Base-by-base conservation (phyloP, 2,329 filamentous ascomycete species). In the Septoria petroselini region DNA sequence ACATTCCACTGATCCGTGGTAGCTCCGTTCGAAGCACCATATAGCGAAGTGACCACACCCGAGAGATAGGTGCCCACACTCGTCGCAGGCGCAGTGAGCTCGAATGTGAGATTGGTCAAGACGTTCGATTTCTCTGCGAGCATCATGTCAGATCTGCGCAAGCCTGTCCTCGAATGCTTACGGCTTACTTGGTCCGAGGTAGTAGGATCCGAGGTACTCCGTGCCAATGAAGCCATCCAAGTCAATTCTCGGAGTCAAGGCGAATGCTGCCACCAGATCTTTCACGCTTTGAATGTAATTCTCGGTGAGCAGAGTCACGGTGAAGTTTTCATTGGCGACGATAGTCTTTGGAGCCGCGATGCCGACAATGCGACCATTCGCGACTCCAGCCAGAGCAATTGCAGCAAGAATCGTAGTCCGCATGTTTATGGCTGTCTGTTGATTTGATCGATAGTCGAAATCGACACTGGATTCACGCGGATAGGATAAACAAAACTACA, bases 251-350 rank as follows among this genome's bases (percentile, higher is more conserved):
- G 51, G 44, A 2, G 43, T 43, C 15, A 57, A 41, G 12, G 47
- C 50, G 25, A 57, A 57, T 8, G 54, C 43, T 3, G 41, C 51
- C 3, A 49, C 46, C 18, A 57, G 49, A 39, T 57, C 54, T 27
- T 50, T 45, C 43, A 57, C 51, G 18, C 27, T 44, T 37, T 57
- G 51, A n/a, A 54, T 57, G 44, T 57, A 54, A 41, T 57, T 49
- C 37, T 54, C 51, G 7, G 51, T 57, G 47, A 54, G 41, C 12
- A 57, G 23, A 31, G 54, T 54, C 7, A 57, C 37, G 1, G 42
- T 45, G 27, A 57, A 48, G 29, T 40, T 49, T 15, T 44, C 33
- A 41, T 49, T 46, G 1, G 48, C 42, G n/a, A 41, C 50, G 29
- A 57, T 54, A 23, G 38, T 27, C 19, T 42, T 41, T 1, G 54